These are phyloP conservation scores for Sporothrix pallida DNA, from an alignment of 2,329 filamentous ascomycete genomes.

Conservation along the genomic window DNA sequence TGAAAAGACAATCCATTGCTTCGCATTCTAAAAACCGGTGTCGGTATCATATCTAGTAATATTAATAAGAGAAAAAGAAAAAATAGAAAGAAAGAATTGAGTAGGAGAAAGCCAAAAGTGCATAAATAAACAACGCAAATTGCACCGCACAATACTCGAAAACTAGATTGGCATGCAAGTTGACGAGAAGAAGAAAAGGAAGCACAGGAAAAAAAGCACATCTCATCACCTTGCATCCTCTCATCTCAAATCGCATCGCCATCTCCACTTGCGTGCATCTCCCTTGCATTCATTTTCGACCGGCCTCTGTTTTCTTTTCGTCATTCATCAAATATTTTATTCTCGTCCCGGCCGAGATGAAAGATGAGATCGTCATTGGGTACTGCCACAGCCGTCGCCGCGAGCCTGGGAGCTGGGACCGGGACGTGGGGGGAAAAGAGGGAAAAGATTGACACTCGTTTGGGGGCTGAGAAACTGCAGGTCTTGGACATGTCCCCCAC, in stretches of 20 bases:
- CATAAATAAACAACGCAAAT: background rate
- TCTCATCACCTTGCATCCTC: conserved; percentile 14
- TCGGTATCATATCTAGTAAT: background rate
- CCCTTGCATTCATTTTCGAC: background rate
- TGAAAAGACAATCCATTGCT: background rate
- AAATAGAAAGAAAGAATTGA: background rate
- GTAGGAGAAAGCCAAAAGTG: background rate
- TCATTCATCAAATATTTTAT: background rate
- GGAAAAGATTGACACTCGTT: background rate
- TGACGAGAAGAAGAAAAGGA: background rate
- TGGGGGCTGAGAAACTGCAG: conserved; percentile 22
- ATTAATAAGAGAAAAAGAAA: background rate
- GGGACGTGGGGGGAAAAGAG: background rate
- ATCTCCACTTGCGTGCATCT: background rate
- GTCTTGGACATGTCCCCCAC: background rate
- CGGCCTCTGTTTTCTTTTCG: background rate
- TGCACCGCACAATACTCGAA: too few species aligned
- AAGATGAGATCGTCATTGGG: background rate
- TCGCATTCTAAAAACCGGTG: conserved; percentile 6
- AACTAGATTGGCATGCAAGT: background rate
- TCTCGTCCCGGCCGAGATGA: background rate
- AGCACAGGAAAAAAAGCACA: conserved; percentile 3
- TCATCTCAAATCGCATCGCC: background rate
- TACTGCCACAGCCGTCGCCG: background rate
- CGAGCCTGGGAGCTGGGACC: conserved; percentile 3